Conservation (phyloP, 441 rosid species). For the Pelargonium myrrhifolium region DNA sequence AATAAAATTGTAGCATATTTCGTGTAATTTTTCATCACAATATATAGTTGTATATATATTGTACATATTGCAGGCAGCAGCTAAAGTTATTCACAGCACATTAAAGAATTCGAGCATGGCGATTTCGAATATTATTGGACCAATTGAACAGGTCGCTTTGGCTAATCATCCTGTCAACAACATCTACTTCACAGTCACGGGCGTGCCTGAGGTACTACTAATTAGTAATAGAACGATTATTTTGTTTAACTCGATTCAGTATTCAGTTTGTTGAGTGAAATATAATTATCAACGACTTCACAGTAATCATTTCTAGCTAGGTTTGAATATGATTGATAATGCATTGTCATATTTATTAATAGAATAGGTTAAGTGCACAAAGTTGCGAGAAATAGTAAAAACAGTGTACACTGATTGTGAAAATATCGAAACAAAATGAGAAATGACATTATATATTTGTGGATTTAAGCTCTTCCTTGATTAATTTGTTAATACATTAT, state of each 20-base stretch:
- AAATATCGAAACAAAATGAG: too few species aligned
- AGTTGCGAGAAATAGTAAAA: too few species aligned
- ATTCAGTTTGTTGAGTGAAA: not conserved
- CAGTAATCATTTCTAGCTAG: too few species aligned
- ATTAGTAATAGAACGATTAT: not conserved
- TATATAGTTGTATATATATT: not conserved
- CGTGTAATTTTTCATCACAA: not conserved
- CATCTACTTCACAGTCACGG: slow-evolving; percentile 32
- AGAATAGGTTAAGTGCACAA: too few species aligned
- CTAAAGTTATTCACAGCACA: slow-evolving; percentile 23
- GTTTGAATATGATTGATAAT: too few species aligned
- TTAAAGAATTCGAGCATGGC: slow-evolving; percentile 33
- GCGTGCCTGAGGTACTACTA: slow-evolving; percentile 35
- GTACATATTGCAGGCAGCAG: slow-evolving; percentile 23
- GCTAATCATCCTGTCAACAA: slow-evolving; percentile 38
- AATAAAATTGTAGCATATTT: not conserved
- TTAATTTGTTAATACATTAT: too few species aligned
- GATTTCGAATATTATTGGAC: slow-evolving; percentile 38
- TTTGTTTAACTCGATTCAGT: not conserved
- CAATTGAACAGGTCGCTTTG: slow-evolving; percentile 34
- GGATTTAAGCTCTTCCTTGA: too few species aligned
- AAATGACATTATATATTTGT: too few species aligned
- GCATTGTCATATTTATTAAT: too few species aligned
- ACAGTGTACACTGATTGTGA: too few species aligned
- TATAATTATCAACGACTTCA: too few species aligned